Conservation (phyloP, 2,329 filamentous ascomycete species). For the Aspergillus sp. region DNA sequence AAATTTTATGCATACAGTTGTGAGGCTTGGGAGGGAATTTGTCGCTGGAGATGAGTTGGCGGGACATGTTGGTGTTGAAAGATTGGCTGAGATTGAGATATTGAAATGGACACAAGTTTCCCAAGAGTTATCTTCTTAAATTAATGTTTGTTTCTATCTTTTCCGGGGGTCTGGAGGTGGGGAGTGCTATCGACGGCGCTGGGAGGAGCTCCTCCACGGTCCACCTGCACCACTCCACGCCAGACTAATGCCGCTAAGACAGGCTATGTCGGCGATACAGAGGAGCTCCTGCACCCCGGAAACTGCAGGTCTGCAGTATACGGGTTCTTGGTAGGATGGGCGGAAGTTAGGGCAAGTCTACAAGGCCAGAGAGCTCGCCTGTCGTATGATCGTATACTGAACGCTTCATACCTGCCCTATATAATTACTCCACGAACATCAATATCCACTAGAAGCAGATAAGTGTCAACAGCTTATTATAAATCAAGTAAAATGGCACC, state of each 20-base stretch:
- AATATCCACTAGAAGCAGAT: no score
- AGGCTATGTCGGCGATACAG: neutral
- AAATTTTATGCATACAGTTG: conserved; percentile 38
- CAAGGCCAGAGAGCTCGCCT: neutral
- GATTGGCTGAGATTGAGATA: no score
- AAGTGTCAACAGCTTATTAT: neutral
- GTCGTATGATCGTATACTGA: neutral
- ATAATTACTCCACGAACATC: no score
- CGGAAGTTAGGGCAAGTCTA: neutral
- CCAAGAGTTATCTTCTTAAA: no score
- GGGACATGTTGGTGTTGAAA: conserved; percentile 38
- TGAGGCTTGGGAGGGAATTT: conserved; percentile 50
- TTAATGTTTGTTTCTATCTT: no score
- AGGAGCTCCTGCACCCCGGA: neutral
- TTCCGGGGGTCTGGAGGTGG: no score
- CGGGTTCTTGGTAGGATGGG: no score
- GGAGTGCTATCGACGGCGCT: no score
- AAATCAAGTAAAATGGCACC: conserved; percentile 22
- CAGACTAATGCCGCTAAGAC: neutral
- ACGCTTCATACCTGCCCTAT: neutral
- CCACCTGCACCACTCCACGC: neutral
- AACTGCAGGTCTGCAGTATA: no score
- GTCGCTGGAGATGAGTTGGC: conserved; percentile 48
- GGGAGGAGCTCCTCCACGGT: neutral
- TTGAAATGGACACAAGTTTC: no score